These are phyloP conservation scores for Aspergillus sclerotioniger DNA, from an alignment of 495 filamentous ascomycete species.

Conservation along the genomic window DNA sequence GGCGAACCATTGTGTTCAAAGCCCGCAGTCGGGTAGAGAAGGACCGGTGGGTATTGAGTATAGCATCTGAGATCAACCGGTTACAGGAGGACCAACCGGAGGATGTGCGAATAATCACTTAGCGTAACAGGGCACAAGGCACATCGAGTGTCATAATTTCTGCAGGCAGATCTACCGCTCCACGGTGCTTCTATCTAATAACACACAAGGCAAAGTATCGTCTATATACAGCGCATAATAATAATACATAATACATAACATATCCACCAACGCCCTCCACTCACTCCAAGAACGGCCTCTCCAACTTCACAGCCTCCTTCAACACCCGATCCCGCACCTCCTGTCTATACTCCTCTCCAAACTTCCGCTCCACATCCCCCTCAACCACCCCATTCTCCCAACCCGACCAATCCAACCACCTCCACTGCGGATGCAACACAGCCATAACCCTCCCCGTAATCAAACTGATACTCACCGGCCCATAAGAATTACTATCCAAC, in stretches of 20 bases:
- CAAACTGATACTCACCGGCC: constrained; percentile 60
- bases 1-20: constrained; percentile 69
- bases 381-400: constrained; percentile 38
- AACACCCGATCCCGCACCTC: constrained; percentile 40
- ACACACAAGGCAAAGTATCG: not conserved
- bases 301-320: constrained; percentile 40
- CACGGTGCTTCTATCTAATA: not conserved
- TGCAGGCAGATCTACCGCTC: not conserved
- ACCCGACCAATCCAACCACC: constrained; percentile 39
- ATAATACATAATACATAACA: constrained; percentile 8
- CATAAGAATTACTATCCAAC: constrained; percentile 74
- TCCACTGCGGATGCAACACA: constrained; percentile 60
- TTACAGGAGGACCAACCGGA: constrained; percentile 53
- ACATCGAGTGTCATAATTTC: not conserved
- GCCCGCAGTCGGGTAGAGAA: constrained; percentile 68
- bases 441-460: constrained; percentile 62
- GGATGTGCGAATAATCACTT: constrained; percentile 55
- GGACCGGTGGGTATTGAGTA: constrained; percentile 73
- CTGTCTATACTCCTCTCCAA: constrained; percentile 39
- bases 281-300: constrained; percentile 30
- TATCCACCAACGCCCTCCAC: not conserved
- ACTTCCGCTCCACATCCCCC: constrained; percentile 16
- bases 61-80: constrained; percentile 71
- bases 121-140: not conserved
- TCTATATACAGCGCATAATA: constrained; percentile 1